Conservation (phyloP, 2,329 filamentous ascomycete genomes). For the Didymella sp. region DNA sequence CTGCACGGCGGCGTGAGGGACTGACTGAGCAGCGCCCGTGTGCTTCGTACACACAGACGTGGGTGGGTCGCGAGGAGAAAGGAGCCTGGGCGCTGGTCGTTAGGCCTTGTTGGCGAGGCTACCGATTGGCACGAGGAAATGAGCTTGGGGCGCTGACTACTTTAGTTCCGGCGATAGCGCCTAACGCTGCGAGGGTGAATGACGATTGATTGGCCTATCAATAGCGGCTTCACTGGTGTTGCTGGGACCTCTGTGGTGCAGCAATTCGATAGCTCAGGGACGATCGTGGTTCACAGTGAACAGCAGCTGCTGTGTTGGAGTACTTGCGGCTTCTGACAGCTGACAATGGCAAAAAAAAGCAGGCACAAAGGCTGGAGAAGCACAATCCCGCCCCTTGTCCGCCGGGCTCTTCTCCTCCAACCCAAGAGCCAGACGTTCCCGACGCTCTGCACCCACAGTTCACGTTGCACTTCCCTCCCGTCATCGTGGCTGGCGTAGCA, state of each 20-base stretch:
- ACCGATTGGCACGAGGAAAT: slow-evolving; percentile 20
- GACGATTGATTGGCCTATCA: slow-evolving; percentile 11
- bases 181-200: slow-evolving; percentile 6
- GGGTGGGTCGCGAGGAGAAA: slow-evolving; percentile 14
- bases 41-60: slow-evolving; percentile 12
- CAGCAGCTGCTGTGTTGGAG: slow-evolving; percentile 7
- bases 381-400: slow-evolving; percentile 18
- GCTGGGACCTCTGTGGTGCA: slow-evolving; percentile 3
- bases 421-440: slow-evolving; percentile 20
- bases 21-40: slow-evolving; percentile 21
- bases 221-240: slow-evolving; percentile 5
- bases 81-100: slow-evolving; percentile 21
- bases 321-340: slow-evolving; percentile 4
- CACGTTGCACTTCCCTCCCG: slow-evolving; percentile 24
- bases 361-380: slow-evolving; percentile 13
- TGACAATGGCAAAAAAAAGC: slow-evolving; percentile 1
- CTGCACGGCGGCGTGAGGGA: slow-evolving; percentile 27
- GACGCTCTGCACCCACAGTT: slow-evolving; percentile 27
- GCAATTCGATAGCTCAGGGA: slow-evolving; percentile 13
- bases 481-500: slow-evolving; percentile 42
- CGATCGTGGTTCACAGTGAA: slow-evolving; percentile 11
- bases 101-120: slow-evolving; percentile 17
- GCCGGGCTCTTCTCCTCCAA: slow-evolving; percentile 1
- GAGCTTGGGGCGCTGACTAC: slow-evolving; percentile 4
- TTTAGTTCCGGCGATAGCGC: slow-evolving; percentile 11